These are phyloP conservation scores for Terfezia boudieri DNA, from an alignment of 495 filamentous ascomycete species.

Conservation along the genomic window DNA sequence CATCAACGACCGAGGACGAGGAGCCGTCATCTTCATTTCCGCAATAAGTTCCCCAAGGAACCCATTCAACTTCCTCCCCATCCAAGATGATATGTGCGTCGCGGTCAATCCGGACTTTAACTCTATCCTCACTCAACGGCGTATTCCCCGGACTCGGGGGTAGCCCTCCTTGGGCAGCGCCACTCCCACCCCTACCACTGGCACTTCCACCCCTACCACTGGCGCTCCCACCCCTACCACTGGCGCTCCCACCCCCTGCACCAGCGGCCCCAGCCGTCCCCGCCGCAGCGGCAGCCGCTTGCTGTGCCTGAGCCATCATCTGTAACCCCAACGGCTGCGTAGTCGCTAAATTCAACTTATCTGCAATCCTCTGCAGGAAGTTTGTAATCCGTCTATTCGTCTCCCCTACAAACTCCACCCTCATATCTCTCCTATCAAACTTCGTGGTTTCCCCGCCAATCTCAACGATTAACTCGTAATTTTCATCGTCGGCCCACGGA, in stretches of 20 bases:
- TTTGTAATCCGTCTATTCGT: conserved; percentile 44
- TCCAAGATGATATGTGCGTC: conserved; percentile 57
- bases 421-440: conserved; percentile 32
- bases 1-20: not conserved
- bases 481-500: conserved; percentile 54
- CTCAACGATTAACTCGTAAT: conserved; percentile 58
- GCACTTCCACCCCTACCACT: not conserved
- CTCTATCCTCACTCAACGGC: conserved; percentile 43
- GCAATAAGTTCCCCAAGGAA: conserved; percentile 12
- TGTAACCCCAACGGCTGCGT: conserved; percentile 45
- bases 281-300: conserved; percentile 27
- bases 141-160: conserved; percentile 35
- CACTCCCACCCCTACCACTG: not conserved
- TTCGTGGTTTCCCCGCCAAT: conserved; percentile 45
- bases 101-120: conserved; percentile 40
- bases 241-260: not conserved
- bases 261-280: not conserved
- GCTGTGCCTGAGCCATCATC: conserved; percentile 24
- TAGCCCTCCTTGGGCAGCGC: not conserved
- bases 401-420: conserved; percentile 49
- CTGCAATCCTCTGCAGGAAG: conserved; percentile 57
- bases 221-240: not conserved
- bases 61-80: conserved; percentile 29
- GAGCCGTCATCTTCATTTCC: not conserved
- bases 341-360: conserved; percentile 51